Evolutionary conservation across 441 rosid species (phyloP).

Genomic region (Erodium moschatum): DNA sequence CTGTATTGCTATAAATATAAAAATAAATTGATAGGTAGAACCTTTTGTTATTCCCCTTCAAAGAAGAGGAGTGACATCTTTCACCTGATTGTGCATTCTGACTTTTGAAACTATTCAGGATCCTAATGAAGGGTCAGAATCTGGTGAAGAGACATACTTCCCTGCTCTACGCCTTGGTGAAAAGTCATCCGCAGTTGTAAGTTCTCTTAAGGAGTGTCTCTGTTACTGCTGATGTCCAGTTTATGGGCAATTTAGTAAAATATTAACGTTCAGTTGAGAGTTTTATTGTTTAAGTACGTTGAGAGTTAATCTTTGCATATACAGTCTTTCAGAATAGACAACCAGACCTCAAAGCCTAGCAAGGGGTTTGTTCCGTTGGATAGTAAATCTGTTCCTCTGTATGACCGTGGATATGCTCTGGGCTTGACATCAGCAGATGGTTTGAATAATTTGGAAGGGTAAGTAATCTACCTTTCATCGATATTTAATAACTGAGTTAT

Average conservation of each 20-base stretch:
- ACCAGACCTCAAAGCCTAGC: conserved; percentile 40
- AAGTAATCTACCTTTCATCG: conserved; percentile 11
- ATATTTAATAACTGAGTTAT: background rate
- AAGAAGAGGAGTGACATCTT: background rate
- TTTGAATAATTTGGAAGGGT: conserved; percentile 65
- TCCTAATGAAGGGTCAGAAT: conserved; percentile 44
- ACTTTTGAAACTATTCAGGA: conserved; percentile 38
- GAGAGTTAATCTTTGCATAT: conserved; percentile 22
- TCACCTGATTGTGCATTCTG: background rate
- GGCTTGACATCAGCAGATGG: conserved; percentile 69
- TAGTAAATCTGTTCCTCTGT: conserved; percentile 57
- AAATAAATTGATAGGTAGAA: background rate
- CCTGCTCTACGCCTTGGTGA: conserved; percentile 70
- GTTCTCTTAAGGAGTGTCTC: conserved; percentile 18
- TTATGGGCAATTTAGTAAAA: background rate
- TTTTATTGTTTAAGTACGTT: background rate
- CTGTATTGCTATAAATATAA: background rate
- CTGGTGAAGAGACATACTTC: conserved; percentile 80
- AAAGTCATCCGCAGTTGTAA: conserved; percentile 72
- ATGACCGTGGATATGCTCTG: conserved; percentile 78
- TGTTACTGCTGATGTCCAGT: conserved; percentile 9
- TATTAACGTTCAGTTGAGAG: background rate
- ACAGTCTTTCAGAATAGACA: conserved; percentile 88
- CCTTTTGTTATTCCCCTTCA: background rate
- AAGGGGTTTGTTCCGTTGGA: conserved; percentile 38